Evolutionary conservation across 306 rosid genomes (phyloP), one percentile per base, ranked within the genome.

Genomic region (Castanospermum australe): DNA sequence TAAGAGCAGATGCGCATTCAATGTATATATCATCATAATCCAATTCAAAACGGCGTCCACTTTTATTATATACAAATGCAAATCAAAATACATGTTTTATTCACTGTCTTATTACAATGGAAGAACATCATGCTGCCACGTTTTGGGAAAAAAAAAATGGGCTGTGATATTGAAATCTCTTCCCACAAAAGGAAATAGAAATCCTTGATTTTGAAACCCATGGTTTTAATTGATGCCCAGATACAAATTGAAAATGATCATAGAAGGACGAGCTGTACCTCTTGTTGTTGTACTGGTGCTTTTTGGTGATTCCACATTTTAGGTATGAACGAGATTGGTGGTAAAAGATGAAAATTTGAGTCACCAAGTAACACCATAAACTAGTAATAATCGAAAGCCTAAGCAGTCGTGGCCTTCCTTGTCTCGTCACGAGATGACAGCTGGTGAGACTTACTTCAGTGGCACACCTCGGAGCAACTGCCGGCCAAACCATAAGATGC

Each of bases 151-250:
- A 28, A 28, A 28, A 28, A 28, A 28, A 28, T 28, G 32, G 32
- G 32, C 32, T 1, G 32, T 28, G 32, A 28, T 28, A 28, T 28
- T 28, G 3, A 28, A 28, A 28, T 28, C 32, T 28, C 32, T 28
- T 28, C 32, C 32, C 3, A 28, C 32, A 28, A 28, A 28, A 28
- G 32, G 32, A 28, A 28, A 28, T 28, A 28, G 1, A 28, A 28
- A 3, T 28, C 15, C 70, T 41, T 52, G 79, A 74, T 71, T 82
- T 75, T 32, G 62, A 62, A 82, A 79, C 82, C 86, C 86, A 82
- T 63, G 54, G 82, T 77, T 77, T 77, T n/a, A n/a, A n/a, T n/a
- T n/a, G n/a, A n/a, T n/a, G n/a, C n/a, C n/a, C n/a, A n/a, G n/a
- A n/a, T n/a, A n/a, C n/a, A n/a, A n/a, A n/a, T n/a, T n/a, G n/a